Percentiles rank a stretch among this genome's conserved stretches.
Evolutionary conservation across 148 eudicot genomes (phyloP).

Genomic region (Silene conica): DNA sequence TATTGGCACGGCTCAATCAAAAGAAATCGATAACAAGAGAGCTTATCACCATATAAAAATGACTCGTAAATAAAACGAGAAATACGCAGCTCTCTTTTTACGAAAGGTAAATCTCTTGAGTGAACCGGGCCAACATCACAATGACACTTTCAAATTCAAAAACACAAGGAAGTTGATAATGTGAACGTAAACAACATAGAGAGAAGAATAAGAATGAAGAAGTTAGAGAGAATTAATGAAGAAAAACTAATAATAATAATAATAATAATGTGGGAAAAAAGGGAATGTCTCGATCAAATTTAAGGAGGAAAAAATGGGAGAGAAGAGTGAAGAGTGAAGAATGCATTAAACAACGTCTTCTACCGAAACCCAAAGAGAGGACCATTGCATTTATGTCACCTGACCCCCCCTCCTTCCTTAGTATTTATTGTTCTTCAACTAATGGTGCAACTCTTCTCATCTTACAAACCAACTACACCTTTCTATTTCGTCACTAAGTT

Average conservation of each 20-base stretch:
- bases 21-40: slow-evolving; percentile 4
- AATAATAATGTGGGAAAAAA: slow-evolving; percentile 7
- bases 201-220: not conserved
- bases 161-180: not conserved
- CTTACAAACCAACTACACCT: slow-evolving; percentile 5
- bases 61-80: not conserved
- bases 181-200: not conserved
- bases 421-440: slow-evolving; percentile 1
- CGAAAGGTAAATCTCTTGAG: slow-evolving; percentile 41
- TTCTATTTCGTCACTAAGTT: not conserved
- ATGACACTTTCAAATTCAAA: slow-evolving; percentile 27
- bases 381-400: slow-evolving; percentile 26
- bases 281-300: slow-evolving; percentile 30
- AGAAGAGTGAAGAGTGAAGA: not conserved
- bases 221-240: not conserved
- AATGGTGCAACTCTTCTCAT: not conserved
- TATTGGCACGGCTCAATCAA: slow-evolving; percentile 60
- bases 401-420: slow-evolving; percentile 6
- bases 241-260: not conserved
- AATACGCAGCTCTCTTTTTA: no score
- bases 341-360: slow-evolving; percentile 26
- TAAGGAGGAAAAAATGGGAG: slow-evolving; percentile 21
- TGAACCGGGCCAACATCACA: slow-evolving; percentile 53
- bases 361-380: slow-evolving; percentile 23
- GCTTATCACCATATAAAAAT: no score